Percentiles rank a stretch among this genome's conserved stretches.
These are phyloP conservation scores for Russula dissimulans DNA, from an alignment of 768 basidiomycete genomes.

Conservation along the genomic window DNA sequence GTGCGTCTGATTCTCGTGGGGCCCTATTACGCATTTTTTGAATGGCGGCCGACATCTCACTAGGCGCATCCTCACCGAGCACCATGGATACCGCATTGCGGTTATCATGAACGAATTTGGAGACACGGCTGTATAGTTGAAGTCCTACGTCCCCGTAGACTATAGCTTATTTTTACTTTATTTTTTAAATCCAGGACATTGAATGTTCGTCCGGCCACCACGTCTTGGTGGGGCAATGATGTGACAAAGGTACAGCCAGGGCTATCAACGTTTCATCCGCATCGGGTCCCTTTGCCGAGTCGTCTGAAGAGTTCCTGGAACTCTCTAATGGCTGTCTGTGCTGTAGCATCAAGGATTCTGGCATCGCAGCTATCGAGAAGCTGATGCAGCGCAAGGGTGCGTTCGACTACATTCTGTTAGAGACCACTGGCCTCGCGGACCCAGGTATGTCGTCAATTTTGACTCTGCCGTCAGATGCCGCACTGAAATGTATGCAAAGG, in stretches of 20 bases:
- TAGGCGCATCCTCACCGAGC: slow-evolving; percentile 83
- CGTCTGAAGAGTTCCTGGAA: slow-evolving; percentile 82
- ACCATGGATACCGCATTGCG: slow-evolving; percentile 92
- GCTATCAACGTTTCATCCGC: slow-evolving; percentile 72
- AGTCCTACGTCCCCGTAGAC: background rate
- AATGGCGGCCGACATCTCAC: background rate
- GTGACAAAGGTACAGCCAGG: slow-evolving; percentile 45
- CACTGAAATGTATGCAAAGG: slow-evolving; percentile 31
- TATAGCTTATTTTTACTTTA: slow-evolving; percentile 19
- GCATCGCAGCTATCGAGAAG: slow-evolving; percentile 88
- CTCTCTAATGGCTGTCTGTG: slow-evolving; percentile 96
- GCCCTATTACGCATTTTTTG: background rate
- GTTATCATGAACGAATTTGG: slow-evolving; percentile 99
- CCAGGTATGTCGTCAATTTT: slow-evolving; percentile 47
- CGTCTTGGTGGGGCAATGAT: background rate
- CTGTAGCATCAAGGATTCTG: slow-evolving; percentile 93
- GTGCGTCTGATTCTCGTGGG: slow-evolving; percentile 31
- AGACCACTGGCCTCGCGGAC: slow-evolving; percentile 94
- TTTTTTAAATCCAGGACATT: slow-evolving; percentile 54
- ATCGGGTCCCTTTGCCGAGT: slow-evolving; percentile 50
- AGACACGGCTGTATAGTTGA: slow-evolving; percentile 67
- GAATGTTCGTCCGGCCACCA: slow-evolving; percentile 51
- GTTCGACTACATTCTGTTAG: slow-evolving; percentile 92
- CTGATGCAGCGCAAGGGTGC: slow-evolving; percentile 78
- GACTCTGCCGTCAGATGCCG: background rate